Evolutionary conservation across 192 early-diverging fungal species (phyloP), one percentile per base, ranked within the genome.

Genomic region (Backusella luteola): DNA sequence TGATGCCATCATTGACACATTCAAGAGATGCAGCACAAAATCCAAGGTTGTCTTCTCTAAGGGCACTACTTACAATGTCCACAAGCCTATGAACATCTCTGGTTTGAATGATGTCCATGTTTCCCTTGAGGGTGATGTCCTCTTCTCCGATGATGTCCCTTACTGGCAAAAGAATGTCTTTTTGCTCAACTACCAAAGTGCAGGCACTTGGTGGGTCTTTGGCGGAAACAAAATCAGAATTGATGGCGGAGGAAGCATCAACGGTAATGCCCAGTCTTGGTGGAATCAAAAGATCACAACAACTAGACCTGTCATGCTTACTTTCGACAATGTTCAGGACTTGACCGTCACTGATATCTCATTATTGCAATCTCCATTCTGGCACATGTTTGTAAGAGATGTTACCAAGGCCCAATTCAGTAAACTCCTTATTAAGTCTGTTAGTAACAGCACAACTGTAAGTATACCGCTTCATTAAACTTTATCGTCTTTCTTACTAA

Each of bases 41-140:
- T 69, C 69, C 15, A 59, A 72, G 38, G 76, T 77, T 15, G 56
- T 72, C 0, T 41, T 77, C 29, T 41, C 49, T 17, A 39, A 35
- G 14, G 69, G 34, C 6, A 49, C 42, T 1, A 76, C 67, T 44
- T 77, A 71, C 4, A 72, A 70, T 34, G 53, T 72, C 17, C 32
- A 38, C 21, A 59, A 56, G 26, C 69, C 76, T 2, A 66, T 72
- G 56, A 68, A 77, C 38, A 36, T 77, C 67, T 71, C 76, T 9
- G 67, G 67, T 23, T 49, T 77, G 53, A 66, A 77, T 5, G 69
- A 77, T 66, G 76, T 77, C 26, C 67, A 77, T 66, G 49, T 77
- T 29, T 67, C 39, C 6, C 26, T 77, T 52, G 42, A 38, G 26
- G 76, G 76, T 17, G 49, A 70, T 0, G 68, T 77, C 41, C 56